Evolutionary conservation across 2,329 filamentous ascomycete species (phyloP).

Genomic region (Zasmidium angulare): DNA sequence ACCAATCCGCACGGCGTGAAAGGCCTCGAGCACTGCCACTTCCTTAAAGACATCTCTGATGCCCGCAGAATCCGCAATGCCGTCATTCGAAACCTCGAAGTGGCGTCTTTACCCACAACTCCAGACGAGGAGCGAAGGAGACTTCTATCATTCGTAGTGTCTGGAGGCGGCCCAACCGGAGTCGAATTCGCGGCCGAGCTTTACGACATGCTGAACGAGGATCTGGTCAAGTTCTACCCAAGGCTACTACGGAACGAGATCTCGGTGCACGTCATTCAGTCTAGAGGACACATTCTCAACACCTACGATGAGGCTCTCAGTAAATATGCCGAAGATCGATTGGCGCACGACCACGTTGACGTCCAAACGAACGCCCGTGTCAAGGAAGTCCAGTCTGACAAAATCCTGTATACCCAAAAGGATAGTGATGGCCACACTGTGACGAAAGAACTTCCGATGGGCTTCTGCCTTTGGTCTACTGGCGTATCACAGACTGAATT

Average conservation of each 20-base stretch:
- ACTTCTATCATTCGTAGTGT: constrained; percentile 91
- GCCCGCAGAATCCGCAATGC: constrained; percentile 85
- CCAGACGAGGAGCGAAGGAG: constrained; percentile 81
- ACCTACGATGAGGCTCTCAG: constrained; percentile 96
- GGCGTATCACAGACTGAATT: constrained; percentile 85
- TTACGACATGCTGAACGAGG: constrained; percentile 94
- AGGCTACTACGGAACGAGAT: constrained; percentile 93
- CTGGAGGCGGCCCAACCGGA: constrained; percentile 91
- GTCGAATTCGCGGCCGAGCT: constrained; percentile 97
- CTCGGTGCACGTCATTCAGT: constrained; percentile 95
- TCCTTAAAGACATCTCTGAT: constrained; percentile 93
- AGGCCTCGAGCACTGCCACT: constrained; percentile 88
- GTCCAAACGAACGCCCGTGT: constrained; percentile 92
- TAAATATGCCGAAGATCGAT: constrained; percentile 85
- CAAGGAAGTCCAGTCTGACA: constrained; percentile 79
- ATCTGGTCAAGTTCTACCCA: constrained; percentile 80
- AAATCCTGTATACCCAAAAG: constrained; percentile 86
- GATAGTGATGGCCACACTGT: constrained; percentile 68
- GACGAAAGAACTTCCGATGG: constrained; percentile 92
- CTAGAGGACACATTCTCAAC: constrained; percentile 90
- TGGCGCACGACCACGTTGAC: constrained; percentile 86
- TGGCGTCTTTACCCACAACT: constrained; percentile 89
- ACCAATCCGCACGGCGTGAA: constrained; percentile 96
- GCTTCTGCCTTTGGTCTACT: constrained; percentile 97
- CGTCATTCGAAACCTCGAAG: constrained; percentile 84